phyloP scores from a whole-genome alignment of 805 yeast species.

The Wickerhamiella azymoides region DNA sequence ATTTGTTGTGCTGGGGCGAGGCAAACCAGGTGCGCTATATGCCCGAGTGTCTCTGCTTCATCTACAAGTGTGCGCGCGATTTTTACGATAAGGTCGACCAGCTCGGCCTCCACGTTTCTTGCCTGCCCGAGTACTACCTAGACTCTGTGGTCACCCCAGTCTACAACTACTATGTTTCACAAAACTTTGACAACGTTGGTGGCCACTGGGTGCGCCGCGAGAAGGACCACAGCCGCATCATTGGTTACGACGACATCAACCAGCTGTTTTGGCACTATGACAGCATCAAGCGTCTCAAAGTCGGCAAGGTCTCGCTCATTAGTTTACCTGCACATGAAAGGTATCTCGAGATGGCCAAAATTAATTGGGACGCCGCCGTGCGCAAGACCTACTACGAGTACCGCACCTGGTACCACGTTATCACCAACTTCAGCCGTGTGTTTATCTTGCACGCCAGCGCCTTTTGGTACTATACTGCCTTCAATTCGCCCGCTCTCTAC shows the following conservation, averaged over 20 bases:
- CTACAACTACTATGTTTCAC: slow-evolving; percentile 42
- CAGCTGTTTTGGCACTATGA: slow-evolving; percentile 74
- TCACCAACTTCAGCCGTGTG: slow-evolving; percentile 61
- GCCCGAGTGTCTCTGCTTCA: slow-evolving; percentile 80
- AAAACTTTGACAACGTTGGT: slow-evolving; percentile 33
- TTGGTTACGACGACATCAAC: slow-evolving; percentile 85
- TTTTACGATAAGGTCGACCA: slow-evolving; percentile 34
- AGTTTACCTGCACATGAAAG: slow-evolving; percentile 43
- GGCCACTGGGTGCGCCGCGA: slow-evolving; percentile 36
- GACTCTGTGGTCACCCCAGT: slow-evolving; percentile 65
- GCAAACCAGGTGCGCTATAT: slow-evolving; percentile 73
- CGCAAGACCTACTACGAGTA: slow-evolving; percentile 62
- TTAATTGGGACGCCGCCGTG: slow-evolving; percentile 55
- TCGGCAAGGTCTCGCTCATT: slow-evolving; percentile 36
- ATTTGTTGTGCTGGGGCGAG: slow-evolving; percentile 77
- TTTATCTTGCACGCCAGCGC: slow-evolving; percentile 65
- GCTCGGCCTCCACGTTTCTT: slow-evolving; percentile 23
- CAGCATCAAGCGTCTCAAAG: slow-evolving; percentile 45
- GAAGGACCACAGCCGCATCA: slow-evolving; percentile 50
- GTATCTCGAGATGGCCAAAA: slow-evolving; percentile 37
- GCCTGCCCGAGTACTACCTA: slow-evolving; percentile 22
- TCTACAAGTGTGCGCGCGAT: slow-evolving; percentile 69
- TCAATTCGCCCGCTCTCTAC: slow-evolving; percentile 55
- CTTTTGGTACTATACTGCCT: slow-evolving; percentile 65
- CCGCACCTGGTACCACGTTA: slow-evolving; percentile 63